Conservation (phyloP, 1,284 basidiomycete genomes). For the Moesziomyces antarcticus region DNA sequence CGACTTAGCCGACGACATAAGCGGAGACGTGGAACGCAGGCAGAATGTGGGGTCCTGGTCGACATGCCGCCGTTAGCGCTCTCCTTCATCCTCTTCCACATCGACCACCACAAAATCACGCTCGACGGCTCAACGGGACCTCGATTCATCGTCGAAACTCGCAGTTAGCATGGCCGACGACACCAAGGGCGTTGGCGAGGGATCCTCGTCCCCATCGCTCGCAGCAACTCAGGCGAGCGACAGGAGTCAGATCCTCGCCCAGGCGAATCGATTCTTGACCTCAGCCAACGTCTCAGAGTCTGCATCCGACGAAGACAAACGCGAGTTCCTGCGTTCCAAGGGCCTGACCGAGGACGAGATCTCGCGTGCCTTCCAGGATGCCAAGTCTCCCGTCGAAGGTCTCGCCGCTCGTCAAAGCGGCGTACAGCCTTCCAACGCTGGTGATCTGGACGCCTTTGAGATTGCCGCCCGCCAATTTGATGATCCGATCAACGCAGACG, state of each 20-base stretch:
- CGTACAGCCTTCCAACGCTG: slow-evolving; percentile 3
- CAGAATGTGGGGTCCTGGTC: slow-evolving; percentile 10
- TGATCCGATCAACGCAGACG: slow-evolving; percentile 45
- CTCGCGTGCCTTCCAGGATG: slow-evolving; percentile 49
- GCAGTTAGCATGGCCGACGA: slow-evolving; percentile 24
- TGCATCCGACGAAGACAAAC: slow-evolving; percentile 42
- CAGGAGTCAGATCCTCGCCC: slow-evolving; percentile 49
- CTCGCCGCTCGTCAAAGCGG: slow-evolving; percentile 3
- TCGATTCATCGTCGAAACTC: not conserved
- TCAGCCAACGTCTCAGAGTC: slow-evolving; percentile 44
- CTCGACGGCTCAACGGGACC: not conserved
- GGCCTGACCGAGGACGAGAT: slow-evolving; percentile 60
- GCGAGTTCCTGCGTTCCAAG: slow-evolving; percentile 57
- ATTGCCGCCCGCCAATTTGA: slow-evolving; percentile 54
- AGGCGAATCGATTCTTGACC: slow-evolving; percentile 64
- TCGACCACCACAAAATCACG: not conserved
- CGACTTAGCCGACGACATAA: slow-evolving; percentile 12
- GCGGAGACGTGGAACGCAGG: slow-evolving; percentile 1
- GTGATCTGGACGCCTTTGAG: slow-evolving; percentile 43
- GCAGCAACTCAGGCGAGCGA: slow-evolving; percentile 6
- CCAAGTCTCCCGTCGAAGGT: slow-evolving; percentile 46
- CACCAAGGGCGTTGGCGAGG: slow-evolving; percentile 9
- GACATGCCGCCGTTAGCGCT: not conserved
- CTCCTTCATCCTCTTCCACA: not conserved
- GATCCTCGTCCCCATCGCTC: slow-evolving; percentile 5